Evolutionary conservation across 2,329 filamentous ascomycete species (phyloP).

Genomic region (Cephalotrichum gorgonifer): DNA sequence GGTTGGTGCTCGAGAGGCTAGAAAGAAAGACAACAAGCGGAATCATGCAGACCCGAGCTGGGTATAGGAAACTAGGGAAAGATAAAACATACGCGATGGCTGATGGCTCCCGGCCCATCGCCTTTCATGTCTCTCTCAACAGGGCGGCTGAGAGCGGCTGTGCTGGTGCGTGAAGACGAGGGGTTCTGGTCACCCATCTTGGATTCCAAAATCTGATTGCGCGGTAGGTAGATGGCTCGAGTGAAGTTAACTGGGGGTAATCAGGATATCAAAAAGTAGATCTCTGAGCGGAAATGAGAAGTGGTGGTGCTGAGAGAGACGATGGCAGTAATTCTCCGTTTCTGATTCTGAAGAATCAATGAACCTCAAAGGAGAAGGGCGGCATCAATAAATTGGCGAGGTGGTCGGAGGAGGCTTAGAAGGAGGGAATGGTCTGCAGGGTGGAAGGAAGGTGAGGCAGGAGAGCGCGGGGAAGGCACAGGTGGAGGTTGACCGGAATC

Average conservation of each 20-base stretch:
- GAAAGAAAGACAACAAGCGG: not conserved
- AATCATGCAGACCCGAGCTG: not conserved
- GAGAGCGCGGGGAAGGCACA: not conserved
- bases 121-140: not conserved
- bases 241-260: not conserved
- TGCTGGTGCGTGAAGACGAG: not conserved
- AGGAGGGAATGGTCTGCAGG: not conserved
- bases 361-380: not conserved
- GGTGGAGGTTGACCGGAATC: not conserved
- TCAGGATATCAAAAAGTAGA: slow-evolving; percentile 2
- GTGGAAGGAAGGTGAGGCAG: not conserved
- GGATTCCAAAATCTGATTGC: not conserved
- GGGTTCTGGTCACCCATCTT: not conserved
- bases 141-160: not conserved
- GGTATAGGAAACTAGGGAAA: not conserved
- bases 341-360: not conserved
- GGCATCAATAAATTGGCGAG: not conserved
- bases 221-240: not conserved
- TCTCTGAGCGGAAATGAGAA: slow-evolving; percentile 3
- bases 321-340: not conserved
- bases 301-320: slow-evolving; percentile 4
- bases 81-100: not conserved
- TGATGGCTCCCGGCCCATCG: not conserved
- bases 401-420: not conserved
- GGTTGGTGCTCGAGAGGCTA: too few relatives aligned